Conservation (phyloP, 257 asterid genomes). For the Vinca minor region DNA sequence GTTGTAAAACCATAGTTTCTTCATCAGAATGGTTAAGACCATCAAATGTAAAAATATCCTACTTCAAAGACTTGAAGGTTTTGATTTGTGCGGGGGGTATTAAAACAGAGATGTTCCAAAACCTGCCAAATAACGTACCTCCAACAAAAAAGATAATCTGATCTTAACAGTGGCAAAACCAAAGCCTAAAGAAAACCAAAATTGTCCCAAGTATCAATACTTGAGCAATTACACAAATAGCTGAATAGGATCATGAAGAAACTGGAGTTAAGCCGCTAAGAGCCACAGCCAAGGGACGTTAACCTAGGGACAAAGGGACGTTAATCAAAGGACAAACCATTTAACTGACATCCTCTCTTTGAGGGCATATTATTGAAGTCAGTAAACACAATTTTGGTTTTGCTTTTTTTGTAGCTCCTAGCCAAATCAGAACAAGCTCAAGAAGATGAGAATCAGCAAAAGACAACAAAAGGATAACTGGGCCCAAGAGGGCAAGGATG, state of each 20-base stretch:
- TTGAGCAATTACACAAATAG: background rate
- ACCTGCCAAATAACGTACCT: background rate
- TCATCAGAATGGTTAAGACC: background rate
- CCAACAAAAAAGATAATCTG: background rate
- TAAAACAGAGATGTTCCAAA: too few species aligned
- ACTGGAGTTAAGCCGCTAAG: background rate
- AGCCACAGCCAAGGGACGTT: background rate
- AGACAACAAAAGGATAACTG: background rate
- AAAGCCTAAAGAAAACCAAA: background rate
- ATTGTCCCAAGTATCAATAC: background rate
- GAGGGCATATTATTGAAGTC: background rate
- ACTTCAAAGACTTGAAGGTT: background rate
- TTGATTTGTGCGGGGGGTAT: too few species aligned
- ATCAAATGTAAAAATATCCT: background rate
- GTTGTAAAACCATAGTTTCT: background rate
- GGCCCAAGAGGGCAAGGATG: background rate
- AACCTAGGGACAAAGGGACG: background rate
- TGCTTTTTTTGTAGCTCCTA: background rate
- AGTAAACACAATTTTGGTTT: background rate
- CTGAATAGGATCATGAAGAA: background rate
- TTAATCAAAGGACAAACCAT: background rate
- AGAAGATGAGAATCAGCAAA: background rate
- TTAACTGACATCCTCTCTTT: background rate
- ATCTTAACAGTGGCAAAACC: background rate
- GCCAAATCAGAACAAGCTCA: background rate